phyloP scores from a whole-genome alignment of 345 rosid genomes.

The Pistacia atlantica region DNA sequence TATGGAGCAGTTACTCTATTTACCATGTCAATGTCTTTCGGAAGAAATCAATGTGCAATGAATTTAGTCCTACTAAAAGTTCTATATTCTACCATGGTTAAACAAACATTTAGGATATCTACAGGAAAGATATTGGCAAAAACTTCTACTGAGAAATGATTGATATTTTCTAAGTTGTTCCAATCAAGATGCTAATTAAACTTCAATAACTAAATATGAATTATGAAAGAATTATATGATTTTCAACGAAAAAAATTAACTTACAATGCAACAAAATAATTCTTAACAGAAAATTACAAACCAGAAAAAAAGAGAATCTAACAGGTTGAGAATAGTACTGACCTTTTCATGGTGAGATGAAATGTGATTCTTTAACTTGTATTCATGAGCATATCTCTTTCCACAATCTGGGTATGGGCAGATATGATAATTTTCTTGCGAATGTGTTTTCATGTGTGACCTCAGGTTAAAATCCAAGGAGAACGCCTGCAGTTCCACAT shows the following conservation, averaged over 20 bases:
- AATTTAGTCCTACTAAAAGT: not conserved
- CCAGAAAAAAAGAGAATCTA: not conserved
- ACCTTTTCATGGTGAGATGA: conserved; percentile 89
- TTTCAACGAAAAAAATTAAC: not conserved
- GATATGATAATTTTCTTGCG: conserved; percentile 95
- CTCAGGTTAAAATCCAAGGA: conserved; percentile 96
- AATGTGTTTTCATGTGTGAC: conserved; percentile 99
- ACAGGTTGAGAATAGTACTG: conserved; percentile 6
- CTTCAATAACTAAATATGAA: not conserved
- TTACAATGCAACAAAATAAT: not conserved
- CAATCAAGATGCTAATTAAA: not conserved
- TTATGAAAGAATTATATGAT: not conserved
- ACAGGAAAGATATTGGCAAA: not conserved
- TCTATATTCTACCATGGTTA: not conserved
- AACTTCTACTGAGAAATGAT: not conserved
- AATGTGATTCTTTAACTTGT: conserved; percentile 92
- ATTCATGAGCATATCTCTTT: conserved; percentile 98
- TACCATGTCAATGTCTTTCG: not conserved
- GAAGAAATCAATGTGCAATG: not conserved
- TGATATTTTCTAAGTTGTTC: not conserved
- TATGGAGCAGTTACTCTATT: not conserved
- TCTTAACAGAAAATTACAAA: conserved; percentile 5
- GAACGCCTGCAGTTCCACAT: conserved; percentile 71
- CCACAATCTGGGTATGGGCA: conserved; percentile 93
- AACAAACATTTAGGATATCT: not conserved